phyloP scores from a whole-genome alignment of 1,284 basidiomycete genomes.

The Microbotryum violaceum region DNA sequence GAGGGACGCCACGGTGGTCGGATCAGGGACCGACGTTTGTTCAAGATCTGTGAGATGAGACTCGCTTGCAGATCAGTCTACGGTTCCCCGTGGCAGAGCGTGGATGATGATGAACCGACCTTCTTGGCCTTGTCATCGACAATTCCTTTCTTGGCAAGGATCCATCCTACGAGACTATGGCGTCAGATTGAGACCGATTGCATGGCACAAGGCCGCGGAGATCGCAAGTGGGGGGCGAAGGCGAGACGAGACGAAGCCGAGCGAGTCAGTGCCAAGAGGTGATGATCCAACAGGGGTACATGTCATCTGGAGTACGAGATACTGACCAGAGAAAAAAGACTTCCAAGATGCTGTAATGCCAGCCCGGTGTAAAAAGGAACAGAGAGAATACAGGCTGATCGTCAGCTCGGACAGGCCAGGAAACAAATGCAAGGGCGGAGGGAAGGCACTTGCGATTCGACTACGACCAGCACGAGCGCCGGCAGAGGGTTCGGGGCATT shows the following conservation, averaged over 20 bases:
- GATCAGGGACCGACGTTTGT: conserved; percentile 2
- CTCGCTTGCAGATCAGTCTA: neutral
- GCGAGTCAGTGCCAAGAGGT: neutral
- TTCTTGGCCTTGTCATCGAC: conserved; percentile 43
- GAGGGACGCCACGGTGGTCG: neutral
- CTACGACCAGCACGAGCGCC: conserved; percentile 19
- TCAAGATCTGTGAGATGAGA: conserved; percentile 16
- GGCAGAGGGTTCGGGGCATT: conserved; percentile 8
- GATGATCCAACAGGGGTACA: neutral
- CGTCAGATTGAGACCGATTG: too few relatives aligned
- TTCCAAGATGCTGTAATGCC: conserved; percentile 24
- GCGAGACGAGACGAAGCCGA: neutral
- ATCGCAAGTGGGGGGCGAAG: too few relatives aligned
- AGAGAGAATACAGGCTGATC: neutral
- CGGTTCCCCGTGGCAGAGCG: too few relatives aligned
- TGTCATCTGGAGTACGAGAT: too few relatives aligned
- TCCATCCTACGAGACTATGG: conserved; percentile 39
- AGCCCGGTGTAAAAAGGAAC: neutral
- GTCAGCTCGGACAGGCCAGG: neutral
- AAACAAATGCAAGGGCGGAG: neutral
- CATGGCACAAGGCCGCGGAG: too few relatives aligned
- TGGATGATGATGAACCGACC: conserved; percentile 2
- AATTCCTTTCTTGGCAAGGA: conserved; percentile 42
- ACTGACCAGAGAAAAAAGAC: conserved; percentile 29
- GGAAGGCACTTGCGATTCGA: conserved; percentile 16